Conservation (phyloP, 1,139 yeast species). For the Taiozyma onychis region DNA sequence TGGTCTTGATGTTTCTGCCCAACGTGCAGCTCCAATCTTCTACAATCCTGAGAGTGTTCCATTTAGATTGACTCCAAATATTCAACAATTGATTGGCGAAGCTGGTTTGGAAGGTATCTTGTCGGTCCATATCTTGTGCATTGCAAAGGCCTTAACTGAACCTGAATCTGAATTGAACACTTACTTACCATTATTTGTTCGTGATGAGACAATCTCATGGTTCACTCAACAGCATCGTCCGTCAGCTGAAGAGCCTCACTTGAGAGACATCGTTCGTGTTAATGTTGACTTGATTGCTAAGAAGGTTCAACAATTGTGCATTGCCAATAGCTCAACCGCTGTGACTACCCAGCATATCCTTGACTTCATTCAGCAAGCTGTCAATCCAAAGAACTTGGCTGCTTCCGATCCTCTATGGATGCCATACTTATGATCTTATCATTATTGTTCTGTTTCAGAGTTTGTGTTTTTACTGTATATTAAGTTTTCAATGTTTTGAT, state of each 20-base stretch:
- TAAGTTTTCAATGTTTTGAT: neutral
- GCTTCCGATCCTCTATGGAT: constrained; percentile 92
- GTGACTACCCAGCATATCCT: constrained; percentile 93
- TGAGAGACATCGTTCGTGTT: constrained; percentile 80
- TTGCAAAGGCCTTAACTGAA: constrained; percentile 84
- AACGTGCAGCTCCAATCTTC: constrained; percentile 79
- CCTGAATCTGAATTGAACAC: constrained; percentile 89
- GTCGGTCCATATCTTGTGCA: constrained; percentile 77
- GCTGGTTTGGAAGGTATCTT: constrained; percentile 87
- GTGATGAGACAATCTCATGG: constrained; percentile 95
- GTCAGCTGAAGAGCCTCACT: constrained; percentile 58
- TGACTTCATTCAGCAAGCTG: constrained; percentile 92
- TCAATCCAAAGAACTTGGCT: constrained; percentile 90
- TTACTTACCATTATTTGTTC: constrained; percentile 82
- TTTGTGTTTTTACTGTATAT: neutral
- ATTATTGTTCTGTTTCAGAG: neutral
- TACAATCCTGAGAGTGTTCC: constrained; percentile 95
- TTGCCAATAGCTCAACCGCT: constrained; percentile 62
- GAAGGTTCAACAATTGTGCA: constrained; percentile 66
- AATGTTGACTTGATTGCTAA: constrained; percentile 85
- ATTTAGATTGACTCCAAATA: constrained; percentile 91
- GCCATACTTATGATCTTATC: constrained; percentile 59
- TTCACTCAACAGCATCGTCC: constrained; percentile 72
- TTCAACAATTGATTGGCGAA: constrained; percentile 91
- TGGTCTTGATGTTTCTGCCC: constrained; percentile 49